Percentiles rank a stretch among this genome's conserved stretches.
Conservation (phyloP, 331 rosid genomes). For the Malus hybrid region DNA sequence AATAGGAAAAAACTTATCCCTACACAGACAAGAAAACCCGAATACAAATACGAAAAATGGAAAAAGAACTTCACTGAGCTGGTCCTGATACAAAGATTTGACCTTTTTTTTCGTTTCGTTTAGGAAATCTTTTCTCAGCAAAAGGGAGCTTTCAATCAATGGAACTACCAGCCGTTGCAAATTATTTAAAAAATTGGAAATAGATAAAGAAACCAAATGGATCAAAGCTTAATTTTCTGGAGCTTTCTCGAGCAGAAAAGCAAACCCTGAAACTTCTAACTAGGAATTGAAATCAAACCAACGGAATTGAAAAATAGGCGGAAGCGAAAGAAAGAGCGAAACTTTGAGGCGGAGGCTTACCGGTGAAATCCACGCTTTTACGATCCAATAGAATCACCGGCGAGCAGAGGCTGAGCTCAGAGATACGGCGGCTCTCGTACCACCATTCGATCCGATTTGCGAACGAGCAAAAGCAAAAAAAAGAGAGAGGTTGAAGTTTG, state of each 20-base stretch:
- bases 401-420: conserved; percentile 9
- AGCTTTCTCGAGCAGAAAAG: neutral
- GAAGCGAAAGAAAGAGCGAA: neutral
- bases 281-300: neutral
- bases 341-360: conserved; percentile 19
- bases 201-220: no score
- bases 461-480: neutral
- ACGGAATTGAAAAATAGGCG: neutral
- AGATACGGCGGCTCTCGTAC: neutral
- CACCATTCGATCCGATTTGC: neutral
- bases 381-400: conserved; percentile 18
- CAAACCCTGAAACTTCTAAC: conserved; percentile 4
- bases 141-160: neutral
- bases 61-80: neutral
- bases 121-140: neutral
- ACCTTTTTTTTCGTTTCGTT: neutral
- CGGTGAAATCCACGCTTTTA: conserved; percentile 16
- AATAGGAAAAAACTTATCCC: neutral
- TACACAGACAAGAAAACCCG: neutral
- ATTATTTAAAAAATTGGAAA: neutral
- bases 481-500: neutral
- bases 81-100: neutral
- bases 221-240: neutral
- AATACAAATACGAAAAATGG: neutral
- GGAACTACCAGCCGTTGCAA: neutral